Evolutionary conservation across 768 basidiomycete species (phyloP).

Genomic region (Amanita phalloides): DNA sequence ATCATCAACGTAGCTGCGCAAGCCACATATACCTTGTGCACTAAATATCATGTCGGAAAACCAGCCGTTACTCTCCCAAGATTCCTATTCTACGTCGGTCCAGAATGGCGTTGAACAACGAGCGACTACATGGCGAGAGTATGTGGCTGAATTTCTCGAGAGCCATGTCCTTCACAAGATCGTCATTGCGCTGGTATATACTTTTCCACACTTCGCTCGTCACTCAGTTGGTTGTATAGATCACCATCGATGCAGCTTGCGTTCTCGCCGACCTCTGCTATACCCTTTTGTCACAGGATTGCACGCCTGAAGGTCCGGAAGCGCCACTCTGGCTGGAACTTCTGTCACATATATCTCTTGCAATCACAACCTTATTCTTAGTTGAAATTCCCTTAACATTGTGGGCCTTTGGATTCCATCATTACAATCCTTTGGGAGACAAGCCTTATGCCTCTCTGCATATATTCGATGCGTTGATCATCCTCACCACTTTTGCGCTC

Average conservation of each 20-base stretch:
- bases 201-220: background rate
- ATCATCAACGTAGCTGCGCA: background rate
- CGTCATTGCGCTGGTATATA: conserved; percentile 47
- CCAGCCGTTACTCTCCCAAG: conserved; percentile 31
- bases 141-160: conserved; percentile 29
- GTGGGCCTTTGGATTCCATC: conserved; percentile 54
- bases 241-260: conserved; percentile 52
- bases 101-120: background rate
- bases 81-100: background rate
- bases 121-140: background rate
- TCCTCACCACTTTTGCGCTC: conserved; percentile 63
- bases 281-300: conserved; percentile 47
- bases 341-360: conserved; percentile 49
- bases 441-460: conserved; percentile 53
- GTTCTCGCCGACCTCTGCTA: conserved; percentile 67
- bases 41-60: conserved; percentile 27
- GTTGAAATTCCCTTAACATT: conserved; percentile 64
- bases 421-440: conserved; percentile 50
- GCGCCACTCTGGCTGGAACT: conserved; percentile 53
- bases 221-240: conserved; percentile 21
- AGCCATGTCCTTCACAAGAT: conserved; percentile 40
- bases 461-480: conserved; percentile 61
- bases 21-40: background rate
- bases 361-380: conserved; percentile 64
- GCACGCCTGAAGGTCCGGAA: conserved; percentile 30